These are phyloP conservation scores for Elsinoe fawcettii DNA, from an alignment of 2,329 filamentous ascomycete species.

Conservation along the genomic window DNA sequence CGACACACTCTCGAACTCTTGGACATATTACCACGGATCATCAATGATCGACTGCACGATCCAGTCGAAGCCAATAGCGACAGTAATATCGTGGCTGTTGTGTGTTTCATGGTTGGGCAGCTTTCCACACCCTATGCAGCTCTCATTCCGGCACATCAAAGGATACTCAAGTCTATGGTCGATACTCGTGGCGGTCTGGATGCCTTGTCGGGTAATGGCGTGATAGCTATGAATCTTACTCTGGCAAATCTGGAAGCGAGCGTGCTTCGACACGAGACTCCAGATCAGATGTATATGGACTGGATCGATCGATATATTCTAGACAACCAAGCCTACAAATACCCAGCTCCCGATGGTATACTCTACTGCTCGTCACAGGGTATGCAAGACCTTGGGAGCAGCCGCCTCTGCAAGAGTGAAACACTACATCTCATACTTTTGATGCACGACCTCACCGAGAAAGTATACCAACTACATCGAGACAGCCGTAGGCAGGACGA, in stretches of 20 bases:
- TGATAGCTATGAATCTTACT: conserved; percentile 15
- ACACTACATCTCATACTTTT: background rate
- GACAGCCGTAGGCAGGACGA: background rate
- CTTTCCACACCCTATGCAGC: conserved; percentile 26
- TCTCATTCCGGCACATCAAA: conserved; percentile 23
- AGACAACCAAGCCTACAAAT: conserved; percentile 2
- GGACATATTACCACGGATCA: conserved; percentile 18
- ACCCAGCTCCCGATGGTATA: background rate
- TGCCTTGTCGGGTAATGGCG: conserved; percentile 22
- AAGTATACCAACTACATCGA: background rate
- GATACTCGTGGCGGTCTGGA: conserved; percentile 25
- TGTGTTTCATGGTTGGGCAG: conserved; percentile 27
- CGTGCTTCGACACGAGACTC: background rate
- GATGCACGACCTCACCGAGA: background rate
- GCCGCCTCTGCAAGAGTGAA: background rate
- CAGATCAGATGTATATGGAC: background rate
- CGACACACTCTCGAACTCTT: conserved; percentile 13
- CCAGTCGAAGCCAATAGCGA: conserved; percentile 21
- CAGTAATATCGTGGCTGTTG: conserved; percentile 26
- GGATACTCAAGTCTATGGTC: conserved; percentile 26
- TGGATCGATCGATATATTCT: background rate
- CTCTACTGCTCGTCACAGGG: background rate
- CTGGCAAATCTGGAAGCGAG: background rate
- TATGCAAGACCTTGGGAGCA: background rate
- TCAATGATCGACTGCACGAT: conserved; percentile 25